Evolutionary conservation across 2,329 filamentous ascomycete species (phyloP).

Genomic region (Stachybotrys elegans): DNA sequence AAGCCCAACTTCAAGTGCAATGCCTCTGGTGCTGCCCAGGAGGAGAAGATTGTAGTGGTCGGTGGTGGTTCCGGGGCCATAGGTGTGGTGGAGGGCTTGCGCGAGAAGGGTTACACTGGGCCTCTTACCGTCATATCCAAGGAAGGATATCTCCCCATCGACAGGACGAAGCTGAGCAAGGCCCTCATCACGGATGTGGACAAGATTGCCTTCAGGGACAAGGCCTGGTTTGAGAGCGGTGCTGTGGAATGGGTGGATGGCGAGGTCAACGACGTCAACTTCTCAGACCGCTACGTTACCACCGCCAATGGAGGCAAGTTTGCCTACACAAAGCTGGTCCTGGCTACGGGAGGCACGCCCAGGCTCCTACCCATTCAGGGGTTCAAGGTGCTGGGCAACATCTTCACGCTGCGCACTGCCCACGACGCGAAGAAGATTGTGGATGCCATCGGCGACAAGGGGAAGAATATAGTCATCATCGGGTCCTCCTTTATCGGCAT

Average conservation of each 20-base stretch:
- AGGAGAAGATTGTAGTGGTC: conserved; percentile 74
- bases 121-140: conserved; percentile 76
- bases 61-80: conserved; percentile 83
- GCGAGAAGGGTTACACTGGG: conserved; percentile 75
- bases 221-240: conserved; percentile 68
- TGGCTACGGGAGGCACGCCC: conserved; percentile 81
- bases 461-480: conserved; percentile 88
- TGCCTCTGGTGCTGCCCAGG: conserved; percentile 37
- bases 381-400: conserved; percentile 80
- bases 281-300: conserved; percentile 64
- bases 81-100: conserved; percentile 75
- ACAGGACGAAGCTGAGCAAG: conserved; percentile 94
- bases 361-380: conserved; percentile 73
- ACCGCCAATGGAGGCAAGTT: conserved; percentile 69
- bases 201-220: conserved; percentile 73
- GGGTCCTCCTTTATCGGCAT: conserved; percentile 97
- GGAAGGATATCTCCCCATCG: conserved; percentile 83
- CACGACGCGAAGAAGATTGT: conserved; percentile 74
- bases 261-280: conserved; percentile 71
- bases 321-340: conserved; percentile 80
- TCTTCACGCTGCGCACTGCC: conserved; percentile 79
- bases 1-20: conserved; percentile 70
- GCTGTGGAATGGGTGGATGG: conserved; percentile 54
- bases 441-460: conserved; percentile 70
- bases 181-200: conserved; percentile 75